Evolutionary conservation across 306 rosid species (phyloP), one percentile per base, ranked within the genome.

Genomic region (Glycyrrhiza uralensis): DNA sequence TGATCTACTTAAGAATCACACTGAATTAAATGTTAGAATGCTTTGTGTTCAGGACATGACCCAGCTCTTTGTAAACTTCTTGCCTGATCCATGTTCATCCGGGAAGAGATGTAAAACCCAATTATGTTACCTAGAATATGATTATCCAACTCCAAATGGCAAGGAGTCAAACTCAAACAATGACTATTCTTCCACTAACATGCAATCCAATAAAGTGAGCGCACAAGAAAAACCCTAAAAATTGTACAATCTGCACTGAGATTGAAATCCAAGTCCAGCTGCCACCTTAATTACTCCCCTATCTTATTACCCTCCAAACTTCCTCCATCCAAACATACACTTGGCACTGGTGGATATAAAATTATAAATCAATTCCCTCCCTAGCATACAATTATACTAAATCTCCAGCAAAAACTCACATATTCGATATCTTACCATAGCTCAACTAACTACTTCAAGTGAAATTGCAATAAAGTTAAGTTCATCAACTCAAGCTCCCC

Each of bases 321-420:
- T n/a, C 22, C 26, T 60, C 61, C 39, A 72, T 51, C 70, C 22
- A 65, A 26, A 56, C 39, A 57, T n/a, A 35, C 20, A 47, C 63
- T 32, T 2, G 22, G 17, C 22, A 69, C 56, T 60, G 5, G 28
- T 22, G 44, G 29, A 75, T 19, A 60, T 57, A n/a, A n/a, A n/a
- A n/a, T n/a, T n/a, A n/a, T n/a, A 66, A 60, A 66, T 72, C 67
- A 76, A 49, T 26, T 58, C 68, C 68, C 57, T 45, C 65, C 56
- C 55, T 17, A 52, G 32, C 65, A 71, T 23, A 52, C 38, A 60
- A 47, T 28, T 60, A 51, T 26, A 47, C 70, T 13, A 39, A 62
- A 52, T 72, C 75, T 73, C 50, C 3, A 19, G 15, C 13, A 19
- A 60, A 79, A 24, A 35, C n/a, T 41, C 26, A 17, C 11, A 29